Evolutionary conservation across 495 filamentous ascomycete genomes (phyloP), one percentile per base, ranked within the genome.

Genomic region (Umbilicaria muhlenbergii): DNA sequence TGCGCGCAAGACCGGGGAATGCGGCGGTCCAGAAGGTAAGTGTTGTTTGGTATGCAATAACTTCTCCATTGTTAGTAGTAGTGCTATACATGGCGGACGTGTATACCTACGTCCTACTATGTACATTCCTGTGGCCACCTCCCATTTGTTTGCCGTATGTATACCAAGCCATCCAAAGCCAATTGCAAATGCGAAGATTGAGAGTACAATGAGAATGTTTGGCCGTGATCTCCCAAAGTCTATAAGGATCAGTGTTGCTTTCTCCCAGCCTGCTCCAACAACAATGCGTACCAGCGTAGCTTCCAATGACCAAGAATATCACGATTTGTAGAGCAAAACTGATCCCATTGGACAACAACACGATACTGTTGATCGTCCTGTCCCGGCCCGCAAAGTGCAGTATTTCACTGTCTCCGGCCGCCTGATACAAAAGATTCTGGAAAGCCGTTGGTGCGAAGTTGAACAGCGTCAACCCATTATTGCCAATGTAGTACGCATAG

Each of bases 381-480:
- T 60, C 39, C 14, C 52, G 53, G 11, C 74, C 75, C 0, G 64
- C 64, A 44, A 80, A 80, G 0, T 48, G 28, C 17, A 80, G 58
- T 3, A 66, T 56, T 2, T 57, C 67, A 32, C 60, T 57, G 37
- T 68, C 58, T 12, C 67, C 67, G 1, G 71, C 74, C 7, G 73
- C 73, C 58, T 78, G 69, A 34, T 58, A 71, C 3, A 81, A 53
- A 17, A 80, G 56, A 45, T 79, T 79, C 47, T 81, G 77, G 42
- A 77, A 78, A 17, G 73, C 74, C 3, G 77, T 80, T 7, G 77
- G 77, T 3, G 71, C 77, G 50, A 80, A 81, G 51, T 81, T 81
- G 66, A 80, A 81, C 7, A 81, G 61, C 2, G 74, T 69, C 32
- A 81, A 54, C 6, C 77, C 77, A 57, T 80, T 80, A 50, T 80